Conservation (phyloP, 768 basidiomycete genomes). For the Agrocybe pediades region DNA sequence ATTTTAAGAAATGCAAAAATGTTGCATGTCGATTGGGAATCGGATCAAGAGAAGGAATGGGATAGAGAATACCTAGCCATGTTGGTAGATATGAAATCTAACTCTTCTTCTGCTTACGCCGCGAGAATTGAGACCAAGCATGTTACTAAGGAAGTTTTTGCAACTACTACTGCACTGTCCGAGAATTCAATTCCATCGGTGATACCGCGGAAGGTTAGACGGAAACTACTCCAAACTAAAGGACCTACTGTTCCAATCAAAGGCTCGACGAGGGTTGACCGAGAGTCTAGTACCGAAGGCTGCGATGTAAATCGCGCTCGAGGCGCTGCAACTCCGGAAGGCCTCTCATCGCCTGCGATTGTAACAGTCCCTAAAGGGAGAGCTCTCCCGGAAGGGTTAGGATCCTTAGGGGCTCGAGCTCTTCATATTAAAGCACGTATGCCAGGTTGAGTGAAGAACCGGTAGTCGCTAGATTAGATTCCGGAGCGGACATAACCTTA, state of each 20-base stretch:
- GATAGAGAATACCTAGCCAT: slow-evolving; percentile 16
- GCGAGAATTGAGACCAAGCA: no score
- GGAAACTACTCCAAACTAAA: not conserved
- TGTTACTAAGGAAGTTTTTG: no score
- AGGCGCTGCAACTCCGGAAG: not conserved
- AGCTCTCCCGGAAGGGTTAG: not conserved
- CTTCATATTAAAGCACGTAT: no score
- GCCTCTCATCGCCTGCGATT: not conserved
- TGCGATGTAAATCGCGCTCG: not conserved
- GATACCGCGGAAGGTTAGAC: no score
- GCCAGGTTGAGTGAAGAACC: no score
- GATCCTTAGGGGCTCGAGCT: no score
- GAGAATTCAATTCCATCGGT: no score
- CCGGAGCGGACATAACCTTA: no score
- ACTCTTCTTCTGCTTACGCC: slow-evolving; percentile 6
- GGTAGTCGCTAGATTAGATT: not conserved
- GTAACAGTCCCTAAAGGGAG: not conserved
- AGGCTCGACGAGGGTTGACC: no score
- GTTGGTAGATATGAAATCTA: slow-evolving; percentile 12
- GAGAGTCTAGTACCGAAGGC: no score
- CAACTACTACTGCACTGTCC: no score
- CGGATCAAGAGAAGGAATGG: not conserved
- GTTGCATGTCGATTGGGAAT: slow-evolving; percentile 13
- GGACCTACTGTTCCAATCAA: no score
- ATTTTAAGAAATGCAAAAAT: slow-evolving; percentile 3